phyloP scores from a whole-genome alignment of 202 grass and related monocot genomes.

The Zoysia matrella region DNA sequence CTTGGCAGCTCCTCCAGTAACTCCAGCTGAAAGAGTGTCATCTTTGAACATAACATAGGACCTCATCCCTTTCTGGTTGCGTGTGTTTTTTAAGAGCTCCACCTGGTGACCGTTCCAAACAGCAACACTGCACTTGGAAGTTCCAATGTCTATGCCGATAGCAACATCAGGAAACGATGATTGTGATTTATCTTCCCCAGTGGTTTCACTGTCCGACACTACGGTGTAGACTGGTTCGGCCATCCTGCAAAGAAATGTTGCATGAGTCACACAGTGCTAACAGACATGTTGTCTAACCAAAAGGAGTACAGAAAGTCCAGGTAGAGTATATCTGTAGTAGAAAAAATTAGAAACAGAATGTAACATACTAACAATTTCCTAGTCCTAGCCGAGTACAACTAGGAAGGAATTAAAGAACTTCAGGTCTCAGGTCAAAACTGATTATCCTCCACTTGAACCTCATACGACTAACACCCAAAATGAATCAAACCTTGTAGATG shows the following conservation, averaged over 20 bases:
- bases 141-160: constrained; percentile 78
- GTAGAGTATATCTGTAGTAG: background rate
- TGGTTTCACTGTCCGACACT: constrained; percentile 69
- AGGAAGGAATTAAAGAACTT: background rate
- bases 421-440: background rate
- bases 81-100: constrained; percentile 66
- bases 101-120: constrained; percentile 67
- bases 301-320: background rate
- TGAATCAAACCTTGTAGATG: background rate
- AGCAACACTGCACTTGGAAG: constrained; percentile 70
- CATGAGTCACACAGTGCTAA: background rate
- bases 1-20: constrained; percentile 52
- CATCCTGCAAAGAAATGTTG: constrained; percentile 52
- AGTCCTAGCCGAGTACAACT: background rate
- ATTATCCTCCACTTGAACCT: too few species aligned
- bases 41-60: constrained; percentile 82
- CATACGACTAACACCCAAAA: background rate
- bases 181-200: constrained; percentile 52
- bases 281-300: background rate
- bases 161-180: constrained; percentile 61
- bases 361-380: too few species aligned
- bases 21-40: constrained; percentile 63
- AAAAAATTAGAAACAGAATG: background rate
- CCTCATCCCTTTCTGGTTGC: constrained; percentile 68
- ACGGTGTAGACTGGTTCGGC: constrained; percentile 63